Evolutionary conservation across 805 yeast genomes (phyloP).

Genomic region (Starmerella riodocensis): DNA sequence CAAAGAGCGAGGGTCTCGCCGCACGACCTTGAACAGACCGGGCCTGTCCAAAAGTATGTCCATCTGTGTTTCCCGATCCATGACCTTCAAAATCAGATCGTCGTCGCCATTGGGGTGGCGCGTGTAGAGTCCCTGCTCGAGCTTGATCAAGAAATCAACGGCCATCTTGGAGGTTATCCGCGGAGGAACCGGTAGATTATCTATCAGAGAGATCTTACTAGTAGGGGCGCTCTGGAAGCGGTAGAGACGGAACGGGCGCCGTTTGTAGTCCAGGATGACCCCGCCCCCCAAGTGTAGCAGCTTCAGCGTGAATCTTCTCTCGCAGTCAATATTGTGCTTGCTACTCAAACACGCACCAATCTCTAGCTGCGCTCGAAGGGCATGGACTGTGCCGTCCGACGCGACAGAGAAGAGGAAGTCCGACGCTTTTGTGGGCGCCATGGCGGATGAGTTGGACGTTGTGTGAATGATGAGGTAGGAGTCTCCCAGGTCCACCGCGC

Average conservation of each 20-base stretch:
- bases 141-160: constrained; percentile 14
- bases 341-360: constrained; percentile 11
- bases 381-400: constrained; percentile 10
- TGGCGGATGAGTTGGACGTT: not conserved
- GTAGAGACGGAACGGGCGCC: constrained; percentile 14
- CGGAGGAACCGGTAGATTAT: constrained; percentile 4
- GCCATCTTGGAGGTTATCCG: constrained; percentile 2
- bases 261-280: constrained; percentile 14
- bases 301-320: constrained; percentile 7
- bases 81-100: constrained; percentile 8
- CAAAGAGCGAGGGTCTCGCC: constrained; percentile 12
- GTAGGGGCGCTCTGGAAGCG: not conserved
- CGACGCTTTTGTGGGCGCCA: not conserved
- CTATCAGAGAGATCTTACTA: constrained; percentile 3
- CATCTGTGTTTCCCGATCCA: constrained; percentile 1
- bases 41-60: constrained; percentile 9
- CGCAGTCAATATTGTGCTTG: constrained; percentile 10
- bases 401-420: constrained; percentile 7
- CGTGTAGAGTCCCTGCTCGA: constrained; percentile 15
- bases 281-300: constrained; percentile 11
- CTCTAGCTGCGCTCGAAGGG: constrained; percentile 6
- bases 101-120: constrained; percentile 19
- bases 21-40: constrained; percentile 4
- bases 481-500: constrained; percentile 7
- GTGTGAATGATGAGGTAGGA: constrained; percentile 9